Percentiles rank a stretch among this genome's conserved stretches.
Evolutionary conservation across 1,139 yeast genomes (phyloP).

Genomic region (Scheffersomyces titani): DNA sequence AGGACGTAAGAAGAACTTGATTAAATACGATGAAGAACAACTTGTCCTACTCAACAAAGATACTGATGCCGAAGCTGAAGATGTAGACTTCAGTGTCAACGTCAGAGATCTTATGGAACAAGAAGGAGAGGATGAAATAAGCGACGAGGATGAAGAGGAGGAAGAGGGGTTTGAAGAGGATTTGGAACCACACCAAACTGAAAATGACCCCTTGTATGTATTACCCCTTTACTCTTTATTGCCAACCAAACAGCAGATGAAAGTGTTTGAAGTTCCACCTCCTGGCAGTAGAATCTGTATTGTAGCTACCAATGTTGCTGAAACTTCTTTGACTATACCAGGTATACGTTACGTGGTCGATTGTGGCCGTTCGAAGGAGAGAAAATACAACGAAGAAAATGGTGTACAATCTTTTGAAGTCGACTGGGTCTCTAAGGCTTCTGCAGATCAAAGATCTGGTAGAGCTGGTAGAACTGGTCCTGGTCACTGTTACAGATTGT

Average conservation of each 20-base stretch:
- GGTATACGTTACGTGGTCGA: slow-evolving; percentile 95
- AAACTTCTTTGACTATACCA: slow-evolving; percentile 95
- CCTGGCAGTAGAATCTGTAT: slow-evolving; percentile 83
- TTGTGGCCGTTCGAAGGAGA: slow-evolving; percentile 90
- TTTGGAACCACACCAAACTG: slow-evolving; percentile 73
- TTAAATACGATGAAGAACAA: slow-evolving; percentile 18
- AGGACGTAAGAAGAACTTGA: slow-evolving; percentile 12
- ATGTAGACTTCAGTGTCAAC: slow-evolving; percentile 74
- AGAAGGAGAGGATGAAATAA: slow-evolving; percentile 28
- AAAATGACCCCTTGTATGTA: slow-evolving; percentile 81
- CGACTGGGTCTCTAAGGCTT: slow-evolving; percentile 93
- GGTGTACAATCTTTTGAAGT: slow-evolving; percentile 93
- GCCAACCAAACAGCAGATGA: slow-evolving; percentile 94
- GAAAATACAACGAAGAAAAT: slow-evolving; percentile 77
- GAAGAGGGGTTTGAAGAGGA: slow-evolving; percentile 93
- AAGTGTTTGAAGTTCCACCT: slow-evolving; percentile 86
- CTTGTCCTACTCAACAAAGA: slow-evolving; percentile 58
- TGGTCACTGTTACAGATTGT: slow-evolving; percentile 93
- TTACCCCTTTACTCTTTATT: slow-evolving; percentile 88
- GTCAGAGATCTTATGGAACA: slow-evolving; percentile 24
- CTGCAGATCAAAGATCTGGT: slow-evolving; percentile 94
- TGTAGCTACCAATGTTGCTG: slow-evolving; percentile 97
- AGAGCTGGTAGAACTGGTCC: slow-evolving; percentile 99
- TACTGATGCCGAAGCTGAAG: slow-evolving; percentile 83
- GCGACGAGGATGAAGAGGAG: slow-evolving; percentile 54